Evolutionary conservation across 2,329 filamentous ascomycete genomes (phyloP).

Genomic region (Fusarium citri): DNA sequence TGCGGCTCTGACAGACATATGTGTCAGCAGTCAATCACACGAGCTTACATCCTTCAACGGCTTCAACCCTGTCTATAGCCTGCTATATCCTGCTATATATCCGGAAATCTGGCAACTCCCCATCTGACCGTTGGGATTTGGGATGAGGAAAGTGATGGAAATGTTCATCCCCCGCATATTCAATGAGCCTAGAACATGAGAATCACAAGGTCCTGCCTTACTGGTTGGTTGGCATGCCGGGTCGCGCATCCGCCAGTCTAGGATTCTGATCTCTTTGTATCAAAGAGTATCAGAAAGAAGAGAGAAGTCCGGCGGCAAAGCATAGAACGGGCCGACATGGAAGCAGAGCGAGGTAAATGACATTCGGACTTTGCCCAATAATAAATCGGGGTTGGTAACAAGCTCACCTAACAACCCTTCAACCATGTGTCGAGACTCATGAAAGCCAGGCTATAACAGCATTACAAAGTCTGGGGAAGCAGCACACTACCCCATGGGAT

Average conservation of each 20-base stretch:
- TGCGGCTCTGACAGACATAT: conserved; percentile 7
- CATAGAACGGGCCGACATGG: conserved; percentile 18
- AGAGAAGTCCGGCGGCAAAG: conserved; percentile 3
- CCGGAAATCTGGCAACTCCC: conserved; percentile 7
- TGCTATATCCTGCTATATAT: background rate
- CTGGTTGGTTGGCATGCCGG: conserved; percentile 27
- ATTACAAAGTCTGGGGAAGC: conserved; percentile 4
- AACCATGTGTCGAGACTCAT: background rate
- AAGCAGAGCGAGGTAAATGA: conserved; percentile 1
- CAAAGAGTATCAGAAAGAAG: conserved; percentile 15
- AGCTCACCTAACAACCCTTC: background rate
- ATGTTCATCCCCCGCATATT: conserved; percentile 19
- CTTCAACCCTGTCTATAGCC: background rate
- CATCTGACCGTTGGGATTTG: background rate
- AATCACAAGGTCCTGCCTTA: conserved; percentile 9
- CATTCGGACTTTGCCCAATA: conserved; percentile 2
- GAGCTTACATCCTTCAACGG: background rate
- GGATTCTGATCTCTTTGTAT: conserved; percentile 18
- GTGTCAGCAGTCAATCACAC: background rate
- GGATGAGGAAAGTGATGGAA: background rate
- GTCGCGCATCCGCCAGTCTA: conserved; percentile 30
- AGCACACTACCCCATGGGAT: conserved; percentile 3
- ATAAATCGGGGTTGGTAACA: background rate
- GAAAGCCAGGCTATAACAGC: background rate
- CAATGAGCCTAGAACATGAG: conserved; percentile 1